Conservation (phyloP, 768 basidiomycete genomes). For the Amanita polypyramis region DNA sequence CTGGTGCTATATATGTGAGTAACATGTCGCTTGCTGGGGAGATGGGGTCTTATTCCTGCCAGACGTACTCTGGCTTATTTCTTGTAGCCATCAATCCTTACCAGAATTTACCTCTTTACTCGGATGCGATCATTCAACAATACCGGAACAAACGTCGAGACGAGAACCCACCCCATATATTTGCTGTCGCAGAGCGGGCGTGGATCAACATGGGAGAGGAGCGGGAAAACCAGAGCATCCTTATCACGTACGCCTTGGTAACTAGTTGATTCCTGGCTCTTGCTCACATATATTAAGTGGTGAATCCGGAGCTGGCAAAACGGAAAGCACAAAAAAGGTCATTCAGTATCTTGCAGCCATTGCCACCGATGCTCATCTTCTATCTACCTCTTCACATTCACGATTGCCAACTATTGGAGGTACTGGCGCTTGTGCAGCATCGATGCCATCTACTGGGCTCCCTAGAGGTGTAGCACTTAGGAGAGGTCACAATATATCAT, state of each 20-base stretch:
- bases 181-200: slow-evolving; percentile 93
- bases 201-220: slow-evolving; percentile 99
- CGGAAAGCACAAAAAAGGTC: slow-evolving; percentile 98
- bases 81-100: slow-evolving; percentile 98
- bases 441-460: slow-evolving; percentile 57
- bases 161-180: slow-evolving; percentile 94
- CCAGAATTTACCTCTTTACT: slow-evolving; percentile 84
- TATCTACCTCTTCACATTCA: slow-evolving; percentile 49
- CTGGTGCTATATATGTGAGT: slow-evolving; percentile 87
- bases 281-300: slow-evolving; percentile 46
- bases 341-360: slow-evolving; percentile 99
- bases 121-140: slow-evolving; percentile 77
- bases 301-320: slow-evolving; percentile 98
- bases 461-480: slow-evolving; percentile 57
- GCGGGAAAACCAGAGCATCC: slow-evolving; percentile 92
- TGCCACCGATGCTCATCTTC: slow-evolving; percentile 66
- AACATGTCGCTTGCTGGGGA: not conserved
- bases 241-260: slow-evolving; percentile 77
- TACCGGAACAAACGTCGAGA: slow-evolving; percentile 83
- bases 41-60: slow-evolving; percentile 6
- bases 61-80: slow-evolving; percentile 96
- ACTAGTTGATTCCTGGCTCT: slow-evolving; percentile 3
- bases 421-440: slow-evolving; percentile 33
- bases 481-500: slow-evolving; percentile 37
- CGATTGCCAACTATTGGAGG: slow-evolving; percentile 53